Base-by-base conservation (phyloP, 2,329 filamentous ascomycete genomes). In the Epichloe scottii region DNA sequence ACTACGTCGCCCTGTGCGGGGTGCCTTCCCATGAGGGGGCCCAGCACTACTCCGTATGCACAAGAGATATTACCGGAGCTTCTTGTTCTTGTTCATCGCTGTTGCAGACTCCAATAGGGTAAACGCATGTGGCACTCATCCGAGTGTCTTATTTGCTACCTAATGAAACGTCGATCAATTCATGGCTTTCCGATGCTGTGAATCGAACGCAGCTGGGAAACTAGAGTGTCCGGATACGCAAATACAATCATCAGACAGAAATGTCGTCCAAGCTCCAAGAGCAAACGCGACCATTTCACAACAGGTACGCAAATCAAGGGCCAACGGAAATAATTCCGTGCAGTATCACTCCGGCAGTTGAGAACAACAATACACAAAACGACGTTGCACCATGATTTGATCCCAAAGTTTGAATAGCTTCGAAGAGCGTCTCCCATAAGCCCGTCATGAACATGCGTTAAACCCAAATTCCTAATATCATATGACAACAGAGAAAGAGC, bases 401-500 rank as follows among this genome's bases (percentile, higher is more conserved):
- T 23, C 46, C 23, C 12, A 40, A 5, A 11, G 14, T 15, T 11
- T 15, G 38, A 39, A 15, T 23, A 4, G 23, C 21, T 47, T 47
- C 33, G 17, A 39, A 40, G 15, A 26, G 8, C 12, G 23, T 38
- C 21, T 21, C 19, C 37, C 10, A 11, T 6, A 26, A 10, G 17
- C 10, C 21, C 48, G 41, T 46, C 19, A 48, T 50, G 14, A 47
- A 51, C 23, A 51, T 49, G 40, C 49, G 46, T 53, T 48, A 51
- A 37, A 38, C 51, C 40, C 43, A 30, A 15, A 48, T 43, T 44
- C 39, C n/a, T 43, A n/a, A 46, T 38, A 42, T 44, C 45, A 26
- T 15, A 44, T 43, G 40, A 46, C 34, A 40, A 51, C 5, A 51
- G 14, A 48, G 11, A 39, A 64, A 62, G 51, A 59, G 53, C 57